Base-by-base conservation (phyloP, 306 rosid species). In the Cyamopsis tetragonoloba region DNA sequence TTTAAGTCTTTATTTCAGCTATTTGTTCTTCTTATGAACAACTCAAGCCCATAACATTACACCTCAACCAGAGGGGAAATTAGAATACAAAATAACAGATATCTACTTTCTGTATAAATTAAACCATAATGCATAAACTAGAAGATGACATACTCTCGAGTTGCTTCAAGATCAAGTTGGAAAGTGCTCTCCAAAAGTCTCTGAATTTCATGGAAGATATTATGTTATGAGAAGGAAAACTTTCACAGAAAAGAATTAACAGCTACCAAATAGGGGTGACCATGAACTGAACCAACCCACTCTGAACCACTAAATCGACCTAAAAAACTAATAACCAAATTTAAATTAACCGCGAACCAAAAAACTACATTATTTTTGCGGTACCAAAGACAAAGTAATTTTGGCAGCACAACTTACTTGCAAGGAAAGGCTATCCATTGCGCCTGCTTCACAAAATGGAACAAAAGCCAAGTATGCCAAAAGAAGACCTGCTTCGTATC, bases 401-500 rank as follows among this genome's bases (percentile, higher is more conserved):
- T 15, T 68, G 38, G 60, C 76, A 64, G 41, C 55, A 46, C 23
- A 66, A 30, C 80, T 77, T 85, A 92, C 98, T 82, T 89, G 96
- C 91, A 92, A 83, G 17, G 98, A 87, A 81, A 92, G 87, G 79
- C 91, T 73, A 77, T 92, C 98, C 81, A 84, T 71, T 53, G 68
- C 69, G 61, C 96, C 96, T 48, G 83, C 87, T 79, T 92, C 96
- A 76, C 98, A 89, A 79, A 92, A 89, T 35, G 98, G 98, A 79
- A 89, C 84, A 68, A 89, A 92, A 65, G 96, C 91, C 73, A 89
- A 66, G 82, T 92, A 89, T 26, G 96, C 96, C 31, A 89, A 81
- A 19, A 92, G 92, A 75, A 89, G 88, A 39, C 98, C 98, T 7
- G 98, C 98, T 86, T 85, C 98, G 17, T 89, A 87, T 87, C 98